A percentile compares a stretch with the other conserved stretches of the same genome.
These are phyloP conservation scores for Alternaria brassicae DNA, from an alignment of 2,329 filamentous ascomycete genomes.

Conservation along the genomic window DNA sequence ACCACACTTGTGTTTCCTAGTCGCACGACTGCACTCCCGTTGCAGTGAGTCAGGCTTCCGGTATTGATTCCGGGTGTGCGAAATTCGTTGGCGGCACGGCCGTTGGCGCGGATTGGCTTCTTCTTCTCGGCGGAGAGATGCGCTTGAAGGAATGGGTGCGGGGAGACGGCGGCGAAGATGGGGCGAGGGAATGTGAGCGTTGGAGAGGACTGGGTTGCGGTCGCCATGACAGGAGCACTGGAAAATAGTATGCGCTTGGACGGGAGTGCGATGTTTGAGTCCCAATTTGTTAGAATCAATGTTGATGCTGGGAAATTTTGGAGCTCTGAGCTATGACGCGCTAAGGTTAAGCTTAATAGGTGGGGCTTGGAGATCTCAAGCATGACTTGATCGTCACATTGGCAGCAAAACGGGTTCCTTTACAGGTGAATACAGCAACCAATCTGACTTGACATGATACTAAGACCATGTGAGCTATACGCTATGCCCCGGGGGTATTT, in stretches of 20 bases:
- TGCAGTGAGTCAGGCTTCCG: slow-evolving; percentile 84
- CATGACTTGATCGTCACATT: background rate
- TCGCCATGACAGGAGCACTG: slow-evolving; percentile 26
- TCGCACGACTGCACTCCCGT: slow-evolving; percentile 88
- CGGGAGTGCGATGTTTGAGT: background rate
- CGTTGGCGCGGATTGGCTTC: slow-evolving; percentile 77
- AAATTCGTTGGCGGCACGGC: slow-evolving; percentile 72
- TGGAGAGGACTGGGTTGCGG: slow-evolving; percentile 27
- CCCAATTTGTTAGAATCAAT: background rate
- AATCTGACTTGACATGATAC: background rate
- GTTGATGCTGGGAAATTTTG: slow-evolving; percentile 32
- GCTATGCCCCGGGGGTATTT: slow-evolving; percentile 2
- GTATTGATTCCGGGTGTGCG: slow-evolving; percentile 79
- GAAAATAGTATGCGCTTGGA: background rate
- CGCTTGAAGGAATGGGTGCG: slow-evolving; percentile 86
- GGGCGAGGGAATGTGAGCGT: slow-evolving; percentile 64
- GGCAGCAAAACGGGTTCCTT: background rate
- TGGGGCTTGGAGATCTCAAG: slow-evolving; percentile 13
- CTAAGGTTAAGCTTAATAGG: slow-evolving; percentile 27
- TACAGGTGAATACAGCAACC: background rate
- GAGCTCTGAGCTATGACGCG: slow-evolving; percentile 34
- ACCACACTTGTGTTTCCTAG: slow-evolving; percentile 93
- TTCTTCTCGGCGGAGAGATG: slow-evolving; percentile 73
- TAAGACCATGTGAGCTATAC: background rate
- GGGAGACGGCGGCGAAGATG: slow-evolving; percentile 88